Evolutionary conservation across 2,329 filamentous ascomycete genomes (phyloP).

Genomic region (Acrocalymma vagum): DNA sequence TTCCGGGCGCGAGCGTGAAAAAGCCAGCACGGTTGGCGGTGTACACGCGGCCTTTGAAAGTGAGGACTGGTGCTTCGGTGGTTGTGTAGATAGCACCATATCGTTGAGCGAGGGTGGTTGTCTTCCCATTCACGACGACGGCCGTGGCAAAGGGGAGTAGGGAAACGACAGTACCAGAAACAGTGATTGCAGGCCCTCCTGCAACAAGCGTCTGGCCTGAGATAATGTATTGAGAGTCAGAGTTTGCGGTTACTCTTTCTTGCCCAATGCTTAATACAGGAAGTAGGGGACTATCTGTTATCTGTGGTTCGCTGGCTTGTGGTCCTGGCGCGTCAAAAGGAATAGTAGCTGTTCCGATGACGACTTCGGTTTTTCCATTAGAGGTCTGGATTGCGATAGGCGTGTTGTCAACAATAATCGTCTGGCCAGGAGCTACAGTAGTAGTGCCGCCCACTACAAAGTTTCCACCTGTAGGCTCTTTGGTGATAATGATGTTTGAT

Average conservation of each 20-base stretch:
- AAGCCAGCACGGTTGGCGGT: constrained; percentile 55
- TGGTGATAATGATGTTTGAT: constrained; percentile 25
- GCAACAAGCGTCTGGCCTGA: constrained; percentile 45
- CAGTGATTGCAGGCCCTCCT: constrained; percentile 41
- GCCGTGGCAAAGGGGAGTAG: constrained; percentile 38
- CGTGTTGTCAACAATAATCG: constrained; percentile 29
- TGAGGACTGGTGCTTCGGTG: constrained; percentile 40
- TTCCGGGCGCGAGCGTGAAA: constrained; percentile 49
- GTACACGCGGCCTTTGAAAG: constrained; percentile 44
- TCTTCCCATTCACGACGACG: constrained; percentile 43
- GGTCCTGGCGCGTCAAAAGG: constrained; percentile 14
- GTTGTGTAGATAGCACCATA: constrained; percentile 30
- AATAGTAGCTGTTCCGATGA: constrained; percentile 29
- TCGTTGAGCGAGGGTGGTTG: constrained; percentile 42
- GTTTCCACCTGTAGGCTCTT: constrained; percentile 17
- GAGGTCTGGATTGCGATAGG: constrained; percentile 36
- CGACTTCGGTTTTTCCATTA: constrained; percentile 25
- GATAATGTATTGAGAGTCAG: constrained; percentile 35
- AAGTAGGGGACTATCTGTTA: constrained; percentile 27
- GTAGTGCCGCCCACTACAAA: constrained; percentile 29
- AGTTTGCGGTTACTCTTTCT: constrained; percentile 30
- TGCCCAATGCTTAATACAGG: constrained; percentile 30
- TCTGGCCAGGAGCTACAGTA: constrained; percentile 27
- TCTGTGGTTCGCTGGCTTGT: constrained; percentile 8
- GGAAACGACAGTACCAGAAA: constrained; percentile 43